Conservation (phyloP, 2,329 filamentous ascomycete species). For the Magnaporthiopsis incrustans region DNA sequence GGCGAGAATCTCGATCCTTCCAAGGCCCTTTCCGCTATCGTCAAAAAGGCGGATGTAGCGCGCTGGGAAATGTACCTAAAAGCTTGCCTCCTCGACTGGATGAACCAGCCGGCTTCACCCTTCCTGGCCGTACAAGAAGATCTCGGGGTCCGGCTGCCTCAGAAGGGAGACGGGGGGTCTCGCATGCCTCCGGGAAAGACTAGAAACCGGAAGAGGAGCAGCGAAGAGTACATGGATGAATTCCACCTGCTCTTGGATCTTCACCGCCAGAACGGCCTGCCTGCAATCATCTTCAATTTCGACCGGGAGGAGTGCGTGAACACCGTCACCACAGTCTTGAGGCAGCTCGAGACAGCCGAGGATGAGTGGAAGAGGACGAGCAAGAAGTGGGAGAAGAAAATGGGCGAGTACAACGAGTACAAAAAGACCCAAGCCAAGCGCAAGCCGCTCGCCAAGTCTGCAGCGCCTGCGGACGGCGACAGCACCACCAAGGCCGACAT, state of each 20-base stretch:
- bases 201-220: neutral
- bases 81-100: slow-evolving; percentile 48
- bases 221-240: slow-evolving; percentile 1
- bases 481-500: slow-evolving; percentile 44
- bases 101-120: slow-evolving; percentile 39
- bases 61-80: slow-evolving; percentile 59
- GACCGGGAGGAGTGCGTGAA: slow-evolving; percentile 58
- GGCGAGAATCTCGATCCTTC: slow-evolving; percentile 40
- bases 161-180: slow-evolving; percentile 4
- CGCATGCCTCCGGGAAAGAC: no score
- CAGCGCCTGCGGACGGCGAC: slow-evolving; percentile 30
- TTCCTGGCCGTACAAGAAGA: slow-evolving; percentile 37
- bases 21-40: slow-evolving; percentile 39
- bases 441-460: slow-evolving; percentile 29
- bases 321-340: slow-evolving; percentile 42
- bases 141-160: slow-evolving; percentile 21
- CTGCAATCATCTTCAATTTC: slow-evolving; percentile 72
- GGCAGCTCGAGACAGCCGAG: slow-evolving; percentile 47
- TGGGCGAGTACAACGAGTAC: slow-evolving; percentile 39
- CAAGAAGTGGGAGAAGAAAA: slow-evolving; percentile 50
- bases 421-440: slow-evolving; percentile 8
- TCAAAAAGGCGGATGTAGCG: slow-evolving; percentile 58
- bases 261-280: slow-evolving; percentile 54
- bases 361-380: slow-evolving; percentile 46
- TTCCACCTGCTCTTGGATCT: slow-evolving; percentile 53